Percentiles rank a stretch among this genome's conserved stretches.
Conservation (phyloP, 345 rosid species). For the Microcos paniculata region DNA sequence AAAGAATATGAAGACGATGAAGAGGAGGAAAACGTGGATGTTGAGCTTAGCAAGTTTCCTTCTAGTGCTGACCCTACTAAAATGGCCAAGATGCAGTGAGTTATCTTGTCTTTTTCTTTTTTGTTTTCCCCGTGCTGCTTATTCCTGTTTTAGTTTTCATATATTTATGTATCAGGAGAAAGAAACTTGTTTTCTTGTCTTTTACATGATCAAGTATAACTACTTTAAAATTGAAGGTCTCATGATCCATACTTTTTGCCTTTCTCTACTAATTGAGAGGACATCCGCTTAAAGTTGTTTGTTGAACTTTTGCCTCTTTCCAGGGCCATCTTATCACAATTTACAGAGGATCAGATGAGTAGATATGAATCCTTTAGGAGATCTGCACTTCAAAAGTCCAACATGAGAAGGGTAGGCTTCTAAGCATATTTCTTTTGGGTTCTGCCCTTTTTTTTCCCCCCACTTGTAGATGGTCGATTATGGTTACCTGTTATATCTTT, state of each 20-base stretch:
- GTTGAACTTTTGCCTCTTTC: constrained; percentile 1
- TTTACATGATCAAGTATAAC: not conserved
- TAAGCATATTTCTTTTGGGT: not conserved
- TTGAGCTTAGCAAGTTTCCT: constrained; percentile 72
- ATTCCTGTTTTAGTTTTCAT: not conserved
- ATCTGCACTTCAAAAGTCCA: constrained; percentile 91
- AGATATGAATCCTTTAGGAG: constrained; percentile 92
- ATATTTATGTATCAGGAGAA: not conserved
- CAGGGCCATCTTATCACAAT: constrained; percentile 79
- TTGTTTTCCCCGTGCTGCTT: not conserved
- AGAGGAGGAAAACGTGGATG: constrained; percentile 90
- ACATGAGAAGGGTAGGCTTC: constrained; percentile 77
- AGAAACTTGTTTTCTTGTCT: not conserved
- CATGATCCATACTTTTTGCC: not conserved
- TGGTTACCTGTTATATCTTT: not conserved
- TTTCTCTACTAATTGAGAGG: not conserved
- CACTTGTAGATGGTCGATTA: not conserved
- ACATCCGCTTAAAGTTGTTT: constrained; percentile 4
- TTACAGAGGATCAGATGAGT: constrained; percentile 80
- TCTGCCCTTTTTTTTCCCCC: not conserved
- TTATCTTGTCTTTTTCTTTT: not conserved
- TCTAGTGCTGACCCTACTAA: constrained; percentile 74
- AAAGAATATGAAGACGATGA: constrained; percentile 78
- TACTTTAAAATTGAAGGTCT: not conserved
- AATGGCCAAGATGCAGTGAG: constrained; percentile 95